These are phyloP conservation scores for Talaromyces liani DNA, from an alignment of 495 filamentous ascomycete genomes.

Conservation along the genomic window DNA sequence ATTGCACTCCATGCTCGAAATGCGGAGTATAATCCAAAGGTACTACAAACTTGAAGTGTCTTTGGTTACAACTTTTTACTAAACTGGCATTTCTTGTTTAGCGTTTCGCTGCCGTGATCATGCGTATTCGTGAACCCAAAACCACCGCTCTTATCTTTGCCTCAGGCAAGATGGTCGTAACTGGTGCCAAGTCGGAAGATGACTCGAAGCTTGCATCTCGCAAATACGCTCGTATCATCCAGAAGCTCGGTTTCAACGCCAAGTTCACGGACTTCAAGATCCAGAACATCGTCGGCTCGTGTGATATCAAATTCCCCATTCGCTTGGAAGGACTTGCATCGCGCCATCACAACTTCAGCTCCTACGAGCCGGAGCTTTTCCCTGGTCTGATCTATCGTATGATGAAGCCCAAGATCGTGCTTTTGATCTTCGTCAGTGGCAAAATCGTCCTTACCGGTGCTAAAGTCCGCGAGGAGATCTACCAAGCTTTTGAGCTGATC, in stretches of 20 bases:
- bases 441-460: constrained; percentile 98
- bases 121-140: constrained; percentile 99
- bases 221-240: constrained; percentile 98
- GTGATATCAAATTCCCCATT: constrained; percentile 99
- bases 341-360: constrained; percentile 98
- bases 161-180: constrained; percentile 99
- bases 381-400: constrained; percentile 99
- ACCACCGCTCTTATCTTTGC: constrained; percentile 98
- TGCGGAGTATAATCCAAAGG: constrained; percentile 97
- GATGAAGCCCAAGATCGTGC: constrained; percentile 99
- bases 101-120: constrained; percentile 99
- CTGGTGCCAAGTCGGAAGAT: constrained; percentile 96
- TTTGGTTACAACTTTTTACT: constrained; percentile 39
- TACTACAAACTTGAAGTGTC: constrained; percentile 46
- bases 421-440: constrained; percentile 96
- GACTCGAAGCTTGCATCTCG: constrained; percentile 94
- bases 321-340: constrained; percentile 91
- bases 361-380: constrained; percentile 97
- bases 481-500: constrained; percentile 97
- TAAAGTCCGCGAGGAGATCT: constrained; percentile 98
- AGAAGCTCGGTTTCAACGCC: constrained; percentile 98
- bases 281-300: constrained; percentile 98
- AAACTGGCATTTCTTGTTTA: constrained; percentile 44
- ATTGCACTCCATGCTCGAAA: constrained; percentile 98
- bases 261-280: constrained; percentile 99